Conservation (phyloP, 108 stramenopile species). For the Stephanodiscus minutulus region DNA sequence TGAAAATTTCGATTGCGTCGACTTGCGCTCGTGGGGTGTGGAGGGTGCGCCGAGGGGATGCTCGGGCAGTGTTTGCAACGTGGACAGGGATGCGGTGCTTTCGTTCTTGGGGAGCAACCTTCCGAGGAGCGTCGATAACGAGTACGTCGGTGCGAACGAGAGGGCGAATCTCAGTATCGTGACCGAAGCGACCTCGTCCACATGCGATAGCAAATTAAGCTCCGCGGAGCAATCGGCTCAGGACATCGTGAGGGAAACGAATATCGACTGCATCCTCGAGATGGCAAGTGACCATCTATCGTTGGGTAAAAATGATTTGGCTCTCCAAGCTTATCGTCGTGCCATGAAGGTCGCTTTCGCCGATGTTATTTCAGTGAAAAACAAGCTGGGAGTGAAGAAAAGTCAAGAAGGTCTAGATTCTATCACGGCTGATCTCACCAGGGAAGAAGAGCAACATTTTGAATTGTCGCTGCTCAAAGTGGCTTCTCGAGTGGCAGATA, state of each 20-base stretch:
- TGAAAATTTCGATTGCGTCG: conserved; percentile 2
- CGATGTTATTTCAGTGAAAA: conserved; percentile 39
- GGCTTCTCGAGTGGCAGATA: conserved; percentile 39
- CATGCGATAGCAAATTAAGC: conserved; percentile 4
- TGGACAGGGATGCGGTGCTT: neutral
- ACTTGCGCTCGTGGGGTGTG: too few species aligned
- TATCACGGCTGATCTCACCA: conserved; percentile 14
- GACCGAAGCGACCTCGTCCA: neutral
- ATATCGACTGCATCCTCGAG: conserved; percentile 38
- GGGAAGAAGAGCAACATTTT: conserved; percentile 29
- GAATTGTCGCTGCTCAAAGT: conserved; percentile 42
- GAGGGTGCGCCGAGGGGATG: too few species aligned
- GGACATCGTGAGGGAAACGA: neutral
- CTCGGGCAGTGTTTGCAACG: too few species aligned
- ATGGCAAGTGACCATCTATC: conserved; percentile 37
- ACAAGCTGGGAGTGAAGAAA: conserved; percentile 19
- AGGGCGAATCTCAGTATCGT: neutral
- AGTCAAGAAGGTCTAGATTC: conserved; percentile 12
- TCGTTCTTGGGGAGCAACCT: neutral
- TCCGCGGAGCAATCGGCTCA: neutral
- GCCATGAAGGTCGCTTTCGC: conserved; percentile 45
- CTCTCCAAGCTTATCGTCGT: conserved; percentile 31
- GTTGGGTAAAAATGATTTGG: conserved; percentile 31
- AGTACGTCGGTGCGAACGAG: neutral
- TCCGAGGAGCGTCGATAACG: neutral